phyloP scores from a whole-genome alignment of 2,329 filamentous ascomycete species.

The Paraphoma chrysanthemicola region DNA sequence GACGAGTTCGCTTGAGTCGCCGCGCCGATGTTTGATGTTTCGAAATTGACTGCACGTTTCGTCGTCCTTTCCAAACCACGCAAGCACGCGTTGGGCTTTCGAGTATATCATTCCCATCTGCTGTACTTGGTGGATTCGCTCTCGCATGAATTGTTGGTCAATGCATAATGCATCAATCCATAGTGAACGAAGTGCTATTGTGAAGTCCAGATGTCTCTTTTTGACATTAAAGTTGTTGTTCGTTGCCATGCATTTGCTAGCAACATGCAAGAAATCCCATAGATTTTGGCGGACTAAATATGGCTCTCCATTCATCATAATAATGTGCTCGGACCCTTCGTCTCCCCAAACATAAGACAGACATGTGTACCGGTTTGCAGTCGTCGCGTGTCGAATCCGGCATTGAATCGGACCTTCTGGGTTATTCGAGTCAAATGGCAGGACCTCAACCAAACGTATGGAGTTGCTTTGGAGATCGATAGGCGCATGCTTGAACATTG shows the following conservation, averaged over 20 bases:
- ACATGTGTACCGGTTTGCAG: not conserved
- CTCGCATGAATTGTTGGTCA: not conserved
- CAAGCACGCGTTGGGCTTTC: not conserved
- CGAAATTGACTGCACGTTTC: too few relatives aligned
- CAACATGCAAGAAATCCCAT: not conserved
- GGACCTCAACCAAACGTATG: not conserved
- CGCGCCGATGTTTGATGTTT: too few relatives aligned
- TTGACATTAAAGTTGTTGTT: not conserved
- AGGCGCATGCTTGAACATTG: not conserved
- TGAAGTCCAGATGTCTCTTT: too few relatives aligned
- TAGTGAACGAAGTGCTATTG: not conserved
- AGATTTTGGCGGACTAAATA: not conserved
- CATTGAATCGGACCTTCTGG: not conserved
- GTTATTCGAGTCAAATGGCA: not conserved
- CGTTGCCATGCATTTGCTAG: not conserved
- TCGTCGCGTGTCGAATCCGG: not conserved
- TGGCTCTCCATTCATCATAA: not conserved
- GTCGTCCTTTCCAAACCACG: constrained; percentile 3
- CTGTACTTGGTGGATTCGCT: constrained; percentile 5
- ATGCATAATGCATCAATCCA: constrained; percentile 8
- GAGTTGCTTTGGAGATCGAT: not conserved
- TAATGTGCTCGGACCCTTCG: not conserved
- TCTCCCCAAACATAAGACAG: not conserved
- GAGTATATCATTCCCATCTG: constrained; percentile 6
- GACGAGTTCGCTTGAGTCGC: too few relatives aligned